Conservation (phyloP, 441 rosid species). For the Croton setiger region DNA sequence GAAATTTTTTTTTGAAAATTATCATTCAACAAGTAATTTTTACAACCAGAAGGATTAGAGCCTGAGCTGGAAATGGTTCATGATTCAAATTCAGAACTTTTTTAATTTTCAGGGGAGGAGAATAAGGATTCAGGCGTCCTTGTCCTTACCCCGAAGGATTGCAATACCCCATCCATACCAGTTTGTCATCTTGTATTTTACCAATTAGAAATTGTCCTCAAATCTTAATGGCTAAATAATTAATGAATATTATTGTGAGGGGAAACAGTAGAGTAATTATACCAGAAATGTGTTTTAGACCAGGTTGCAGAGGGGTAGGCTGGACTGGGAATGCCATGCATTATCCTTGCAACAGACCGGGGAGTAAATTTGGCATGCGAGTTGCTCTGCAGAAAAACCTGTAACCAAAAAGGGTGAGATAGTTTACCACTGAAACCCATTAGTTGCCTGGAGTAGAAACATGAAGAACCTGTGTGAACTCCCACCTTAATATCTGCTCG, state of each 20-base stretch:
- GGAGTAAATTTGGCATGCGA: conserved; percentile 83
- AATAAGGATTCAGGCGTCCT: too few relatives aligned
- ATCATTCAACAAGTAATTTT: conserved; percentile 1
- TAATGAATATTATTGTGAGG: neutral
- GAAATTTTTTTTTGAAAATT: too few relatives aligned
- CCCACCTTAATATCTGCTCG: conserved; percentile 94
- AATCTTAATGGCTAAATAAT: neutral
- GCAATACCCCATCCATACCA: too few relatives aligned
- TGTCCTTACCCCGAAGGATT: too few relatives aligned
- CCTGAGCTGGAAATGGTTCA: too few relatives aligned
- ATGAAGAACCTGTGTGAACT: conserved; percentile 18
- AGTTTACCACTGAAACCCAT: conserved; percentile 15
- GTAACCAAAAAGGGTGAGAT: conserved; percentile 23
- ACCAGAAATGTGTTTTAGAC: conserved; percentile 97
- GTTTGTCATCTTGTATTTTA: neutral
- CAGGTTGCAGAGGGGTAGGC: conserved; percentile 72
- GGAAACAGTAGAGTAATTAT: conserved; percentile 14
- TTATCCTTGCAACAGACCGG: conserved; percentile 84
- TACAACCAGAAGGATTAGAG: neutral
- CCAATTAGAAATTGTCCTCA: neutral
- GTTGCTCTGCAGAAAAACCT: conserved; percentile 89
- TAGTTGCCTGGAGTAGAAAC: conserved; percentile 14
- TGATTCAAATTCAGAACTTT: too few relatives aligned
- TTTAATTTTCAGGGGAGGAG: too few relatives aligned
- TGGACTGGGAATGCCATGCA: conserved; percentile 94